Evolutionary conservation across 306 rosid genomes (phyloP).

Genomic region (Acacia melanoxylon): DNA sequence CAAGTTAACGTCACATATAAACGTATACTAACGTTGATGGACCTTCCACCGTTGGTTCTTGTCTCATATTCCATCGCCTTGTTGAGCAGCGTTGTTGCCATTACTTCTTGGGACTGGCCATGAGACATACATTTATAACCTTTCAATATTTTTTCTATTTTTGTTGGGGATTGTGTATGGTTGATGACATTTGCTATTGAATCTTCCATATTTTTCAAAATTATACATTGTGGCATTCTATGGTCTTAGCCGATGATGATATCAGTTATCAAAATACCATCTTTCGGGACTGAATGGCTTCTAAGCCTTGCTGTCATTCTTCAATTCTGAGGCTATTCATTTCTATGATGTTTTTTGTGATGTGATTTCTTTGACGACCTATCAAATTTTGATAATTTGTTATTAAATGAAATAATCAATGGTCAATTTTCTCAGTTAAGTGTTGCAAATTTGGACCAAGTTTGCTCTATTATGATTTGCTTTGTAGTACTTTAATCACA

Average conservation of each 20-base stretch:
- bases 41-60: slow-evolving; percentile 44
- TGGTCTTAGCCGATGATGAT: slow-evolving; percentile 47
- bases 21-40: slow-evolving; percentile 39
- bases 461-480: neutral
- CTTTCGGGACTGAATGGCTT: slow-evolving; percentile 35
- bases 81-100: slow-evolving; percentile 62
- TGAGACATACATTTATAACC: slow-evolving; percentile 46
- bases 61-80: slow-evolving; percentile 76
- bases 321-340: slow-evolving; percentile 50
- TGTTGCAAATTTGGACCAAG: neutral
- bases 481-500: neutral
- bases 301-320: slow-evolving; percentile 53
- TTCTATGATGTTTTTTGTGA: neutral
- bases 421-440: neutral
- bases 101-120: slow-evolving; percentile 66
- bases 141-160: too few relatives aligned
- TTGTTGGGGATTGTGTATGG: neutral
- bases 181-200: neutral
- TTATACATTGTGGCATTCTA: neutral
- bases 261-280: neutral
- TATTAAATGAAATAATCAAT: neutral
- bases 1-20: slow-evolving; percentile 46
- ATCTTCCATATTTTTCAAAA: neutral
- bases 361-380: neutral
- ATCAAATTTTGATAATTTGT: neutral